phyloP scores from a whole-genome alignment of 2,329 filamentous ascomycete species.

The Elsinoe arachidis region DNA sequence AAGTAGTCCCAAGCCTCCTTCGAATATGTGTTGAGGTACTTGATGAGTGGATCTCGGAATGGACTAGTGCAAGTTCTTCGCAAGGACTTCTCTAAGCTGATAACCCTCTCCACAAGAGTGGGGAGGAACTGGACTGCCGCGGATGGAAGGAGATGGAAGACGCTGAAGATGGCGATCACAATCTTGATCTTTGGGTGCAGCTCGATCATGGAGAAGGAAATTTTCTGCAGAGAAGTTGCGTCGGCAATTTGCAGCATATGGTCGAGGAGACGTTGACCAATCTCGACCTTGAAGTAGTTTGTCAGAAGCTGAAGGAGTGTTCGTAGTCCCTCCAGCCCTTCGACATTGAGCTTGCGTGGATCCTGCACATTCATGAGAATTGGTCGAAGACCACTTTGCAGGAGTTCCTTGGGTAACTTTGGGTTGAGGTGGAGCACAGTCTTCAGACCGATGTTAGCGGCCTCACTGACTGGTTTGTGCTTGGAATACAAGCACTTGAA shows the following conservation, averaged over 20 bases:
- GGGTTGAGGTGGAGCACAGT: slow-evolving; percentile 80
- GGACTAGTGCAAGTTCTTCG: slow-evolving; percentile 83
- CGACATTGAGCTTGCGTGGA: slow-evolving; percentile 77
- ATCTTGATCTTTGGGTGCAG: slow-evolving; percentile 90
- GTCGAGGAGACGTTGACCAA: slow-evolving; percentile 83
- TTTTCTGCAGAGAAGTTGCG: slow-evolving; percentile 67
- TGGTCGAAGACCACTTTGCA: slow-evolving; percentile 87
- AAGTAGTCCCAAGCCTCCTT: slow-evolving; percentile 80
- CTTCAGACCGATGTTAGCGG: slow-evolving; percentile 82
- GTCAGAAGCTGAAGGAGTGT: slow-evolving; percentile 83
- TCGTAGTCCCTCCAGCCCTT: slow-evolving; percentile 83
- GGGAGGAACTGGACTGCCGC: slow-evolving; percentile 89
- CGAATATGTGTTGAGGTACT: slow-evolving; percentile 87
- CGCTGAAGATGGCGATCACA: slow-evolving; percentile 87
- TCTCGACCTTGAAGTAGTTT: slow-evolving; percentile 98
- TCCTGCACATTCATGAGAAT: slow-evolving; percentile 97
- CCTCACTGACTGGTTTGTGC: slow-evolving; percentile 83
- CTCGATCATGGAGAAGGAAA: slow-evolving; percentile 90
- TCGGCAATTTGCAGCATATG: slow-evolving; percentile 90
- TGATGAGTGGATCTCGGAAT: slow-evolving; percentile 81
- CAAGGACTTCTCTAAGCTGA: slow-evolving; percentile 77
- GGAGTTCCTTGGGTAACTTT: slow-evolving; percentile 86
- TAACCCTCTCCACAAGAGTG: slow-evolving; percentile 77
- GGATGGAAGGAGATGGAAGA: slow-evolving; percentile 89
- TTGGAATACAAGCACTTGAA: slow-evolving; percentile 97